Evolutionary conservation across 495 filamentous ascomycete species (phyloP).

Genomic region (Daldinia bambusicola): DNA sequence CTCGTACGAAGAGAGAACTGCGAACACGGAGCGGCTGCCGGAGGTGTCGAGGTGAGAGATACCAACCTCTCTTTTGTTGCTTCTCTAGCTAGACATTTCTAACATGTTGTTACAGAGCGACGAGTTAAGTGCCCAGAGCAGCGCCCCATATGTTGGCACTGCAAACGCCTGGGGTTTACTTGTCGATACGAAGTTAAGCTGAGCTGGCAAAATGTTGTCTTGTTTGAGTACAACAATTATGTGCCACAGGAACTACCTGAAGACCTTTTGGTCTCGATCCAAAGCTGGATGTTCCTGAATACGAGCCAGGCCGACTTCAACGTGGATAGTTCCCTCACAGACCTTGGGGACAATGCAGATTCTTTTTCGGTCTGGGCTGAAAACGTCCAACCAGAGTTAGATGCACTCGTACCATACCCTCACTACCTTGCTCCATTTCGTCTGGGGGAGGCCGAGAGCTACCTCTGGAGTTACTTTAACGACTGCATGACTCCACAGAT

Average conservation of each 20-base stretch:
- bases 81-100: neutral
- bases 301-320: conserved; percentile 28
- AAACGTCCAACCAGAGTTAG: conserved; percentile 3
- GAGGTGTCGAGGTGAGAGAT: conserved; percentile 41
- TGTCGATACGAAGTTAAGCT: conserved; percentile 39
- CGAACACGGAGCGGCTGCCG: conserved; percentile 36
- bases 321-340: conserved; percentile 2
- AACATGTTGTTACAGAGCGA: conserved; percentile 20
- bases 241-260: conserved; percentile 13
- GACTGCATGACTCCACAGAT: conserved; percentile 28
- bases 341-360: neutral
- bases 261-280: conserved; percentile 34
- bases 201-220: conserved; percentile 35
- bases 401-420: conserved; percentile 16
- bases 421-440: conserved; percentile 31
- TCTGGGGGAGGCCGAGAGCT: conserved; percentile 25
- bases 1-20: conserved; percentile 26
- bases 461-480: conserved; percentile 37
- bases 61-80: neutral
- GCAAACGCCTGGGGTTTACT: conserved; percentile 30
- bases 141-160: conserved; percentile 31
- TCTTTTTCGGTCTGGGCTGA: neutral
- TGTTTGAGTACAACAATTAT: neutral
- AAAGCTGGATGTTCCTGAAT: conserved; percentile 39
- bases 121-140: conserved; percentile 41